These are phyloP conservation scores for Mucor irregularis DNA, from an alignment of 371 early-diverging fungal genomes.

Conservation along the genomic window DNA sequence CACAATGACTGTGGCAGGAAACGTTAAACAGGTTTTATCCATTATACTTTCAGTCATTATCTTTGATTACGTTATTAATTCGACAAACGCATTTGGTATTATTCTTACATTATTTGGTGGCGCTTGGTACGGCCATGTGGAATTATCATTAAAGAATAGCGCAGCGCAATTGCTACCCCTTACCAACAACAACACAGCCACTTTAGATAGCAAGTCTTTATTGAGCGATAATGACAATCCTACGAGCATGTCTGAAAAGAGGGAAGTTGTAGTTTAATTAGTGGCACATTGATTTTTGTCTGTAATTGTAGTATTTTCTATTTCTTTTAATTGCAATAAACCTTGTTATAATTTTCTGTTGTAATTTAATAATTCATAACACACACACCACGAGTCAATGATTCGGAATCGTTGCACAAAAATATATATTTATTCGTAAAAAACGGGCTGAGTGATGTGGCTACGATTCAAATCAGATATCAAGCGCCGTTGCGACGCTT, in stretches of 20 bases:
- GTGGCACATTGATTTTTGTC: background rate
- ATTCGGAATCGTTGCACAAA: too few relatives aligned
- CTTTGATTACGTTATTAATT: slow-evolving; percentile 68
- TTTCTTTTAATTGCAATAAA: background rate
- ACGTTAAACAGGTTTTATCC: slow-evolving; percentile 85
- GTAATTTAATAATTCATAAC: too few relatives aligned
- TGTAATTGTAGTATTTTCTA: background rate
- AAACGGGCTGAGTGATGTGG: too few relatives aligned
- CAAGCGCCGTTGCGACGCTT: too few relatives aligned
- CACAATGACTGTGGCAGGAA: slow-evolving; percentile 87
- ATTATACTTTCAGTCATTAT: slow-evolving; percentile 77
- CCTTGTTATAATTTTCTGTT: too few relatives aligned
- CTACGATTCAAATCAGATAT: too few relatives aligned
- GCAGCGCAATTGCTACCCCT: background rate
- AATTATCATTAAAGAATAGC: slow-evolving; percentile 1
- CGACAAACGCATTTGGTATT: slow-evolving; percentile 74
- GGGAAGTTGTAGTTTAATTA: background rate
- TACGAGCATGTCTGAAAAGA: background rate
- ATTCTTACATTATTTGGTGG: slow-evolving; percentile 80
- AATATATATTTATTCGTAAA: too few relatives aligned
- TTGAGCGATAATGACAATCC: background rate
- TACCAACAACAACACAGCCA: background rate
- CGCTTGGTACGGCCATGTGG: slow-evolving; percentile 51
- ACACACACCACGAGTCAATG: too few relatives aligned
- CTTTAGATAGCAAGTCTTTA: background rate